Conservation (phyloP, 306 rosid species). For the Glycine soja region DNA sequence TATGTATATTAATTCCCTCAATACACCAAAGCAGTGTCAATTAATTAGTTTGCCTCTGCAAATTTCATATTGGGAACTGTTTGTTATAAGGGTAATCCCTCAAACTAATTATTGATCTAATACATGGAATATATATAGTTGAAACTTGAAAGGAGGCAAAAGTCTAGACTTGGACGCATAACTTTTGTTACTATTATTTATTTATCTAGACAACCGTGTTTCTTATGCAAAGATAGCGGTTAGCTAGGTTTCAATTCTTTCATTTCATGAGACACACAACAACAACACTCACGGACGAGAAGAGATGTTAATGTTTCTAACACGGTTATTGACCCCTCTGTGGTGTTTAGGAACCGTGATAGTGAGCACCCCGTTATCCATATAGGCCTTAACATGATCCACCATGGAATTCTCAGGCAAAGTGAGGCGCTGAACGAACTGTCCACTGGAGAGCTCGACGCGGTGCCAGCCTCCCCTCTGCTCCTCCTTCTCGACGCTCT, state of each 20-base stretch:
- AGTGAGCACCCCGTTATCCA: constrained; percentile 61
- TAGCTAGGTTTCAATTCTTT: background rate
- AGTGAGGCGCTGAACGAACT: constrained; percentile 52
- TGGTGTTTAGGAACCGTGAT: constrained; percentile 57
- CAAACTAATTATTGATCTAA: constrained; percentile 14
- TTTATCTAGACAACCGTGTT: background rate
- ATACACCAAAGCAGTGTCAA: background rate
- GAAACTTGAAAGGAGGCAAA: background rate
- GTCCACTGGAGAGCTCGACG: constrained; percentile 47
- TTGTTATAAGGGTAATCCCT: constrained; percentile 7
- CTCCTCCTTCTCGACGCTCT: constrained; percentile 50
- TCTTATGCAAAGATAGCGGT: constrained; percentile 1
- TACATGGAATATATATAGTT: background rate
- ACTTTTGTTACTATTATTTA: background rate
- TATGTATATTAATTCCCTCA: no score
- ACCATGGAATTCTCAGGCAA: constrained; percentile 56
- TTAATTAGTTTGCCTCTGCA: background rate
- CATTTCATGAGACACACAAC: no score
- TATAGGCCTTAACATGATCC: constrained; percentile 49
- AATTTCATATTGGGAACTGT: background rate
- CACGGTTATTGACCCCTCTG: constrained; percentile 21
- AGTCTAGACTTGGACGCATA: background rate
- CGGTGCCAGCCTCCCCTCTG: constrained; percentile 48
- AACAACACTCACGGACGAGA: constrained; percentile 10
- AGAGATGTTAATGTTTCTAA: constrained; percentile 42